Evolutionary conservation across 352 stramenopile species (phyloP), one percentile per base, ranked within the genome.

Genomic region (Thalassiosira exigua): DNA sequence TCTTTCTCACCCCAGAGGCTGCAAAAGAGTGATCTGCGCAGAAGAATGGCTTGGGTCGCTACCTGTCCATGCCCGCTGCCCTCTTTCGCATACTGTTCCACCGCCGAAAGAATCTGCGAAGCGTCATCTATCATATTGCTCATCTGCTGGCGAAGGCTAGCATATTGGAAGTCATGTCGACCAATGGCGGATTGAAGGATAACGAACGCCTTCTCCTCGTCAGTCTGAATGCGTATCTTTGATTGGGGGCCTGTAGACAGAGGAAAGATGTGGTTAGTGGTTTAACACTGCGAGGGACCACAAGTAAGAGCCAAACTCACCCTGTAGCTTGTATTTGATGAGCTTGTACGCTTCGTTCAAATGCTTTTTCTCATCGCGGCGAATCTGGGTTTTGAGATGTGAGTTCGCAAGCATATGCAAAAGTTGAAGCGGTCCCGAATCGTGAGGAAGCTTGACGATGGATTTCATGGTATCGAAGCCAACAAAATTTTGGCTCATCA

Each of bases 401-500:
- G 80, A 42, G 3, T 82, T 77, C 17, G 84, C 81, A 21, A 94
- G 58, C 12, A 87, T 73, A 27, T 86, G 69, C 3, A 94, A 66
- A 26, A 94, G 30, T 39, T 93, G 79, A 54, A 82, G 62, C 22
- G 80, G 59, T 1, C 71, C 74, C 11, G 65, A 78, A 68, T 93
- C 83, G 64, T 81, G 75, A 39, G 84, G 82, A 12, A 93, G 51
- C 14, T 81, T 74, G 11, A 90, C 57, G 5, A 96, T 88, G 0
- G 41, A 52, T 69, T 89, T 87, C 88, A 95, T 94, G 3, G 90
- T 83, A 14, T 87, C 64, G 44, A 93, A 90, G 17, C 84, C 69
- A 5, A 96, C 66, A 29, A 92, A 88, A 41, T 91, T 82, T 50
- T 88, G 75, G 64, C 86, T 93, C 92, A 97, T 96, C 3, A 96